These are phyloP conservation scores for Vitellaria paradoxa DNA, from an alignment of 179 eudicot species.

Conservation along the genomic window DNA sequence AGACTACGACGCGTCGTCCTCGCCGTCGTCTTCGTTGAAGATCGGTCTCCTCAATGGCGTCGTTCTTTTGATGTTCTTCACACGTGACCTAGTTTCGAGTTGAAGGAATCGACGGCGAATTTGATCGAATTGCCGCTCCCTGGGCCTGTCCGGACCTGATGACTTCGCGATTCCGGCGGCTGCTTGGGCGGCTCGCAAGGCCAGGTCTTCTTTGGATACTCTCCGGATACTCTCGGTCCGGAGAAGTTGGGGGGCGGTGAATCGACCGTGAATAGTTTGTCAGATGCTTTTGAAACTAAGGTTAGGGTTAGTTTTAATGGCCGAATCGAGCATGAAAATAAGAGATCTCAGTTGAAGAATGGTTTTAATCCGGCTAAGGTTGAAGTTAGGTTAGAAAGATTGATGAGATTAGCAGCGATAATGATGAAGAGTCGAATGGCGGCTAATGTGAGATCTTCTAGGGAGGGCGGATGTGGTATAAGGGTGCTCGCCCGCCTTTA, in stretches of 20 bases:
- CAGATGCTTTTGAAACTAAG: slow-evolving; percentile 5
- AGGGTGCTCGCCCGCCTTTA: slow-evolving; percentile 54
- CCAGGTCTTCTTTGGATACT: slow-evolving; percentile 22
- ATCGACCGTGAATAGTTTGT: not conserved
- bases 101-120: slow-evolving; percentile 44
- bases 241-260: not conserved
- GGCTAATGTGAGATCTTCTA: not conserved
- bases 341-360: slow-evolving; percentile 4
- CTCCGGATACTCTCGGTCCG: not conserved
- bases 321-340: not conserved
- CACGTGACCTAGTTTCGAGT: slow-evolving; percentile 48
- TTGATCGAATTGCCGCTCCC: slow-evolving; percentile 31
- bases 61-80: slow-evolving; percentile 47
- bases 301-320: slow-evolving; percentile 13
- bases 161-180: slow-evolving; percentile 47
- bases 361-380: not conserved
- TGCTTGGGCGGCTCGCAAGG: slow-evolving; percentile 38
- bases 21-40: slow-evolving; percentile 33
- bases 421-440: not conserved
- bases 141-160: slow-evolving; percentile 47
- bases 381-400: slow-evolving; percentile 7
- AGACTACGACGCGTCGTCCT: slow-evolving; percentile 42
- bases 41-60: slow-evolving; percentile 30
- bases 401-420: slow-evolving; percentile 1
- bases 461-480: slow-evolving; percentile 43